Conservation (phyloP, 2,329 filamentous ascomycete genomes). For the Hypomyces perniciosus region DNA sequence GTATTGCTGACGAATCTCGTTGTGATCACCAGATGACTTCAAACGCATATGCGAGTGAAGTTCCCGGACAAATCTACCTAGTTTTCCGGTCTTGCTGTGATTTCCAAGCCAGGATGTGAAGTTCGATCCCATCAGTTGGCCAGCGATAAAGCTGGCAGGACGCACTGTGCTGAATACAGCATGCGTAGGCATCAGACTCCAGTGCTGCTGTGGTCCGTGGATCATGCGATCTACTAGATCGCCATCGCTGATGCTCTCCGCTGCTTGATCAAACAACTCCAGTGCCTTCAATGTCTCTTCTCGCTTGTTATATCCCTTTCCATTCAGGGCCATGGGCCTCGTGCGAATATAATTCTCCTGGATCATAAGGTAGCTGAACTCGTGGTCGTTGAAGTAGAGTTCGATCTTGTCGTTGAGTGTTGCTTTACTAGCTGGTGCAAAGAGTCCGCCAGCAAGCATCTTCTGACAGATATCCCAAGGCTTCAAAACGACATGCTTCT, state of each 20-base stretch:
- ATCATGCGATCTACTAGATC: slow-evolving; percentile 98
- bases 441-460: slow-evolving; percentile 82
- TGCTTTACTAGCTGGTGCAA: slow-evolving; percentile 72
- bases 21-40: slow-evolving; percentile 79
- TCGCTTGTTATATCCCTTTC: slow-evolving; percentile 50
- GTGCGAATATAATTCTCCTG: slow-evolving; percentile 95
- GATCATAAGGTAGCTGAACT: slow-evolving; percentile 95
- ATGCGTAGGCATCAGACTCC: slow-evolving; percentile 96
- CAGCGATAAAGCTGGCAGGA: slow-evolving; percentile 80
- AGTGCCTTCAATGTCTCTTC: slow-evolving; percentile 76
- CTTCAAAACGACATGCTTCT: slow-evolving; percentile 94
- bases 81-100: slow-evolving; percentile 77
- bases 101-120: slow-evolving; percentile 95
- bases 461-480: slow-evolving; percentile 98
- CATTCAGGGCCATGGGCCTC: slow-evolving; percentile 60
- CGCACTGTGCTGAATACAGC: slow-evolving; percentile 92
- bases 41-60: slow-evolving; percentile 97
- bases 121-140: slow-evolving; percentile 64
- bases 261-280: slow-evolving; percentile 79
- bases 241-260: slow-evolving; percentile 94
- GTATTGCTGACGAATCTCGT: slow-evolving; percentile 93
- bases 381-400: slow-evolving; percentile 98
- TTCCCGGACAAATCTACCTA: slow-evolving; percentile 80
- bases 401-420: slow-evolving; percentile 97
- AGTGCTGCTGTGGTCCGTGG: slow-evolving; percentile 94